phyloP scores from a whole-genome alignment of 2,329 filamentous ascomycete genomes.

The Botrytis fragariae region DNA sequence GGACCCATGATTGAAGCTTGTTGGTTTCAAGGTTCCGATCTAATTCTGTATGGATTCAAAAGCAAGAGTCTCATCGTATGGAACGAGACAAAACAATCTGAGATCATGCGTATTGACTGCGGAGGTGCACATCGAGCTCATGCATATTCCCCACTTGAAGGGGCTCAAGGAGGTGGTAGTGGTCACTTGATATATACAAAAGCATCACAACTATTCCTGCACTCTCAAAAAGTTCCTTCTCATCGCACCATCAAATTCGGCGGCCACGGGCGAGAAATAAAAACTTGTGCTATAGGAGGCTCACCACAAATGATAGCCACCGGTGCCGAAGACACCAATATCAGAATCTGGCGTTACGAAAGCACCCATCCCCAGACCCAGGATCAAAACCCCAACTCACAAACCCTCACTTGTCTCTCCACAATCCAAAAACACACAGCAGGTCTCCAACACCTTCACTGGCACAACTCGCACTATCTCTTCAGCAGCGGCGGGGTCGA shows the following conservation, averaged over 20 bases:
- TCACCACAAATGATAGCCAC: constrained; percentile 53
- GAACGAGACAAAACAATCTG: constrained; percentile 69
- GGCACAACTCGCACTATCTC: constrained; percentile 64
- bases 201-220: constrained; percentile 52
- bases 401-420: constrained; percentile 46
- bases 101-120: constrained; percentile 72
- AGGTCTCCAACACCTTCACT: constrained; percentile 70
- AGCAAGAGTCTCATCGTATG: constrained; percentile 78
- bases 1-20: constrained; percentile 74
- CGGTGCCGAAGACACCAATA: constrained; percentile 68
- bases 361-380: not conserved
- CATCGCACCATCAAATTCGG: constrained; percentile 60
- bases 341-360: constrained; percentile 66
- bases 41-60: constrained; percentile 78
- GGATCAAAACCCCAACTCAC: not conserved
- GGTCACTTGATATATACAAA: constrained; percentile 73
- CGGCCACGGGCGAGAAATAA: constrained; percentile 85
- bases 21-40: constrained; percentile 55
- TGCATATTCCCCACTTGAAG: constrained; percentile 46
- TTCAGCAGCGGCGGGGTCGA: constrained; percentile 86
- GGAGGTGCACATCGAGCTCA: constrained; percentile 82
- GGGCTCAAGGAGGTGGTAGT: constrained; percentile 33
- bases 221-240: constrained; percentile 42
- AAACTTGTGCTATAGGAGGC: constrained; percentile 50
- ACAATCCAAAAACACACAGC: constrained; percentile 75